Base-by-base conservation (phyloP, 2,329 filamentous ascomycete genomes). In the Colletotrichum agaves region DNA sequence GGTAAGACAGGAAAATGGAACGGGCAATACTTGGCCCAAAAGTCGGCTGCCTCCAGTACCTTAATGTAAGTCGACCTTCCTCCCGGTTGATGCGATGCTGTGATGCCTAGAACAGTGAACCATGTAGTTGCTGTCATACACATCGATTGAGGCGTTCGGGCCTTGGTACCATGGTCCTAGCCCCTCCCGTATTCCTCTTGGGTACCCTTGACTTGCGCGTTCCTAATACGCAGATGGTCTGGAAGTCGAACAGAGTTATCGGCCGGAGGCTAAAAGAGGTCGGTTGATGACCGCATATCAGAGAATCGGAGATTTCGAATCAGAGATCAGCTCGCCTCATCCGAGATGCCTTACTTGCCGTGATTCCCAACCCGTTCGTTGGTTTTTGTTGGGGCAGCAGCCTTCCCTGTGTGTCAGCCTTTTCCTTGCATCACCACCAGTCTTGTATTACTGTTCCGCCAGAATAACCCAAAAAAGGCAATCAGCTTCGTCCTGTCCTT, bases 401-500 rank as follows among this genome's bases (percentile, higher is more conserved):
- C 53, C 33, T 44, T 27, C 35, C 35, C 35, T 1, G 12, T 37
- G 13, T 12, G 13, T 11, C 35, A 7, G 27, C 27, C 27, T 27
- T 7, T 27, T 27, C 3, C 23, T 61, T 55, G 33, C 53, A 63
- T 23, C 33, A 41, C 23, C 27, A 21, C 8, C 7, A 27, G 27
- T 27, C 27, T 27, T 27, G 27, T 27, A 5, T 27, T n/a, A n/a
- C 23, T 52, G 15, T 27, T 19, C 23, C 17, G 44, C 44, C 46
- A 60, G 33, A 17, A 19, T 43, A 35, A 15, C 35, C 58, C 44
- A n/a, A 15, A 50, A 64, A 52, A 64, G 61, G 44, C 44, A 60
- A 35, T 43, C 19, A n/a, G 27, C 44, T 61, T 61, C 41, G 10
- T 37, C 39, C 31, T 13, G 41, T 41, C 60, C 41, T 39, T 56